Conservation (phyloP, 2,329 filamentous ascomycete species). For the Didymella pomorum region DNA sequence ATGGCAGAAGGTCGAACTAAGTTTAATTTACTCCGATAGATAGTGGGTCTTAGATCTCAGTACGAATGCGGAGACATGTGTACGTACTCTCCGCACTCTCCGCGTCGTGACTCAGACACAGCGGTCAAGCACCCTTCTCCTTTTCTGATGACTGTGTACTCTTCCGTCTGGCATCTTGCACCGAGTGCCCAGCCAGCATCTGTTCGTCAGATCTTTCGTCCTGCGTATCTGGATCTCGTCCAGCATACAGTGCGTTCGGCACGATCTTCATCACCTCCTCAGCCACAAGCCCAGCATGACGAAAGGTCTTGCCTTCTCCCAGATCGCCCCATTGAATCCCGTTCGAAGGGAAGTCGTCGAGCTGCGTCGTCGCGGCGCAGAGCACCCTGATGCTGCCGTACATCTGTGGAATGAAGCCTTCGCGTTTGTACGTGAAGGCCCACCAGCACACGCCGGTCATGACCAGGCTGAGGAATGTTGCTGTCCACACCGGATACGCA, state of each 20-base stretch:
- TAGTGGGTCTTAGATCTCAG: background rate
- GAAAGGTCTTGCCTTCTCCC: slow-evolving; percentile 30
- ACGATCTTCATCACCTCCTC: slow-evolving; percentile 36
- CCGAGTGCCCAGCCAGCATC: background rate
- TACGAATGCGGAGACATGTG: background rate
- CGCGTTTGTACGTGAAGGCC: slow-evolving; percentile 42
- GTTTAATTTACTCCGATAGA: background rate
- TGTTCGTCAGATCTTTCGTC: background rate
- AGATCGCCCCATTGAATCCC: slow-evolving; percentile 41
- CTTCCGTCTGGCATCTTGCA: background rate
- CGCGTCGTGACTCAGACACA: slow-evolving; percentile 13
- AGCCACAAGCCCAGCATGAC: slow-evolving; percentile 41
- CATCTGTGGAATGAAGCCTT: slow-evolving; percentile 47
- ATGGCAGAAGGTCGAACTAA: background rate
- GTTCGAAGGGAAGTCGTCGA: slow-evolving; percentile 38
- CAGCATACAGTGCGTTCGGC: slow-evolving; percentile 42
- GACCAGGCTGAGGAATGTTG: slow-evolving; percentile 38
- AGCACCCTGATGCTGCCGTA: slow-evolving; percentile 44
- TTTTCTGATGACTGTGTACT: background rate
- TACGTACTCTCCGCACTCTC: slow-evolving; percentile 3
- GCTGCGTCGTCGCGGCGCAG: slow-evolving; percentile 37
- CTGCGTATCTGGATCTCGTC: slow-evolving; percentile 1
- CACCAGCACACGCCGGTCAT: slow-evolving; percentile 46
- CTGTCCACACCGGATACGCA: slow-evolving; percentile 38
- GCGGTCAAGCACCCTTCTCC: background rate